Conservation (phyloP, 2,329 filamentous ascomycete species). For the Dothideomycetes sp. region DNA sequence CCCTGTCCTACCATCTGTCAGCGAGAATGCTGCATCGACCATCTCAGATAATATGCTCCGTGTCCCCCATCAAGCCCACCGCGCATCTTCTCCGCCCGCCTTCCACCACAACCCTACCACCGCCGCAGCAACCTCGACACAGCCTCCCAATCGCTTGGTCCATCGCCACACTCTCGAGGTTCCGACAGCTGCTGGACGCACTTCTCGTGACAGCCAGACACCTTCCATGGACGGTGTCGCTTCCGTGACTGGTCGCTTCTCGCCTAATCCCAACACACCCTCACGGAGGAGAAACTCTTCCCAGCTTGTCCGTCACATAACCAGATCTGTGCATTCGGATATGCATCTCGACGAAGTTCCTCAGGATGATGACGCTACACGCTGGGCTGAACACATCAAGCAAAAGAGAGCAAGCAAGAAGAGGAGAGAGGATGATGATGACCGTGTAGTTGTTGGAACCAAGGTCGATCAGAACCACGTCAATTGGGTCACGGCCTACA, state of each 20-base stretch:
- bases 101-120: slow-evolving; percentile 23
- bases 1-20: slow-evolving; percentile 21
- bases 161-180: slow-evolving; percentile 87
- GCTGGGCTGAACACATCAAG: slow-evolving; percentile 87
- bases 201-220: slow-evolving; percentile 54
- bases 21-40: slow-evolving; percentile 17
- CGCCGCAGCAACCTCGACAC: slow-evolving; percentile 41
- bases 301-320: slow-evolving; percentile 68
- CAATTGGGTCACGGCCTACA: slow-evolving; percentile 97
- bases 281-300: slow-evolving; percentile 70
- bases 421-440: slow-evolving; percentile 77
- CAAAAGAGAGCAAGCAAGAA: slow-evolving; percentile 85
- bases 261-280: slow-evolving; percentile 54
- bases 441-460: slow-evolving; percentile 83
- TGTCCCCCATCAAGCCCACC: slow-evolving; percentile 18
- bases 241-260: slow-evolving; percentile 71
- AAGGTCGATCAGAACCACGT: slow-evolving; percentile 96
- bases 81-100: slow-evolving; percentile 30
- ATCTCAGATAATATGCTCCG: slow-evolving; percentile 21
- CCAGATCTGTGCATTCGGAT: slow-evolving; percentile 70
- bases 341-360: slow-evolving; percentile 71
- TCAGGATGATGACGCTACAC: slow-evolving; percentile 80
- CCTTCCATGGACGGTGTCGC: slow-evolving; percentile 44
- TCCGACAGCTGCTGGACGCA: slow-evolving; percentile 59
- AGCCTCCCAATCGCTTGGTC: slow-evolving; percentile 51